Evolutionary conservation across 768 basidiomycete species (phyloP), one percentile per base, ranked within the genome.

Genomic region (Wakefieldia striispora): DNA sequence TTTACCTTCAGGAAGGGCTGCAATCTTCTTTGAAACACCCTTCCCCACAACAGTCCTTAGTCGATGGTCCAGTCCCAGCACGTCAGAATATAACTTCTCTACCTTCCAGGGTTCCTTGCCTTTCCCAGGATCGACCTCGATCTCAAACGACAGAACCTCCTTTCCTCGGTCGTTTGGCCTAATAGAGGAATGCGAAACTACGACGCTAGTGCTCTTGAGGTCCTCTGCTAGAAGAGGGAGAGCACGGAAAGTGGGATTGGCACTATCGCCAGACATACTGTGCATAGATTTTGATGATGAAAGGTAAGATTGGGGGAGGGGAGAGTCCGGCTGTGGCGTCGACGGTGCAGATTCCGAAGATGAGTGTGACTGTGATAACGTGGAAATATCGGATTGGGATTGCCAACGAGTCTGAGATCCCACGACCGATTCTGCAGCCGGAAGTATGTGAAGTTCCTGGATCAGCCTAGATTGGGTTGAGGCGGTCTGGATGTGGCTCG

Each of bases 1-100:
- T 68, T 86, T 88, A 21, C 91, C 90, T 66, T 99, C 97, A 2
- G 97, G 97, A 49, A 99, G 68, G 46, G 70, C 75, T 17, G 76
- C 83, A 41, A 98, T 83, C 70, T 81, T 89, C 75, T 93, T 94
- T 37, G 76, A 80, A 17, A 88, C 73, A 43, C 78, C 79, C 65
- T 84, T 86, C 13, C 84, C 83, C 19, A 74, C 60, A 20, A 57
- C 54, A 19, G 65, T 60, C 46, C 90, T 81, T 44, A 97, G 78
- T 21, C 85, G 78, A 53, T 84, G 79, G 62, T 99, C 97, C 35
- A 99, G 73, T 42, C 79, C 83, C n/a, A 95, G 72, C 19, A 98
- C 88, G 56, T 98, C 95, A 41, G 86, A 88, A 70, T 93, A 97
- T 70, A 91, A 74, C 71, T 99, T 99, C 71, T 97, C 92, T 13